Conservation (phyloP, 176 grass and related monocot species). For the Rhynchospora tenuis region DNA sequence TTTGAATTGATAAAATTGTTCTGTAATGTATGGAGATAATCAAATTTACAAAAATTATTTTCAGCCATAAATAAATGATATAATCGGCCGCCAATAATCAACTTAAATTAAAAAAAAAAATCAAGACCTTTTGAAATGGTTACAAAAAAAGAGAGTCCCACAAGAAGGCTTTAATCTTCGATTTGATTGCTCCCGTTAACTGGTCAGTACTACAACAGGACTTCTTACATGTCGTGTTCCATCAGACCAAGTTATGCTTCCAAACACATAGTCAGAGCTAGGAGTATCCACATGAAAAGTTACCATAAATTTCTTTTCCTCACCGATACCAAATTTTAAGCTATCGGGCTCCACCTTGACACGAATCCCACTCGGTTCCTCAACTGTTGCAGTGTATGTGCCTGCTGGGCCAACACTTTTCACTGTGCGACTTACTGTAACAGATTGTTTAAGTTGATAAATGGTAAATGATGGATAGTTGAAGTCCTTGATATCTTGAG, state of each 20-base stretch:
- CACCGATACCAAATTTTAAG: constrained; percentile 37
- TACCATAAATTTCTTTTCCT: constrained; percentile 54
- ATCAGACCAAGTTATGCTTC: constrained; percentile 53
- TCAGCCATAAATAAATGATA: too few relatives aligned
- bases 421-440: constrained; percentile 28
- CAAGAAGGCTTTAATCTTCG: background rate
- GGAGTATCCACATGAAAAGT: constrained; percentile 13
- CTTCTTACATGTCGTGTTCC: constrained; percentile 45
- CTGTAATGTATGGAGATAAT: too few relatives aligned
- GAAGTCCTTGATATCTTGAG: constrained; percentile 29
- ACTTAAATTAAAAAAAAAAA: background rate
- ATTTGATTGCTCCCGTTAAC: background rate
- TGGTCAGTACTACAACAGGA: constrained; percentile 34
- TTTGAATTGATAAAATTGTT: too few relatives aligned
- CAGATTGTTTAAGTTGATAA: constrained; percentile 5
- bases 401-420: constrained; percentile 41
- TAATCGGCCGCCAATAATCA: too few relatives aligned
- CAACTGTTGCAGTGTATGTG: constrained; percentile 39
- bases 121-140: background rate
- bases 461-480: constrained; percentile 64
- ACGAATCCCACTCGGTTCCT: constrained; percentile 39
- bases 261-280: constrained; percentile 34
- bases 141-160: background rate
- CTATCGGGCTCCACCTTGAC: constrained; percentile 32
- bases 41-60: too few relatives aligned